phyloP scores from a whole-genome alignment of 139 green algal genomes.

The Nannochloris sp. region DNA sequence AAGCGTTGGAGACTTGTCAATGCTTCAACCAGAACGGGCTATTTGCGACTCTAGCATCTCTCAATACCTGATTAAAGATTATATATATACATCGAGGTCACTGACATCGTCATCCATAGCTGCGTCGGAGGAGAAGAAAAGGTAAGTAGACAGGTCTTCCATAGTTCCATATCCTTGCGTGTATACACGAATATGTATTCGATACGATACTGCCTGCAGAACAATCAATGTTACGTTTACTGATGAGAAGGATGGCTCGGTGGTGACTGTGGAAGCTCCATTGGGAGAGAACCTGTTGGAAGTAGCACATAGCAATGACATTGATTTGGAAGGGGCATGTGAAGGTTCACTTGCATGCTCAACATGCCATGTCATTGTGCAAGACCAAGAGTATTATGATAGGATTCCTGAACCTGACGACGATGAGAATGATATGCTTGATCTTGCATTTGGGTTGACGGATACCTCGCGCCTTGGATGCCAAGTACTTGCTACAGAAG shows the following conservation, averaged over 20 bases:
- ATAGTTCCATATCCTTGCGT: too few relatives aligned
- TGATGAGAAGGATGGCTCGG: slow-evolving; percentile 77
- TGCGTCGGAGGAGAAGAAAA: too few relatives aligned
- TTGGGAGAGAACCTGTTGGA: slow-evolving; percentile 85
- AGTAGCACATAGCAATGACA: slow-evolving; percentile 91
- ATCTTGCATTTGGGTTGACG: slow-evolving; percentile 95
- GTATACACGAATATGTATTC: too few relatives aligned
- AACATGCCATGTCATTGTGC: slow-evolving; percentile 90
- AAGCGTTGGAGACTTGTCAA: too few relatives aligned
- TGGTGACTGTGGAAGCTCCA: slow-evolving; percentile 60
- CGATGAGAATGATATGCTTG: slow-evolving; percentile 99
- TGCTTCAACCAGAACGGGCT: too few relatives aligned
- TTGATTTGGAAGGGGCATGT: slow-evolving; percentile 96
- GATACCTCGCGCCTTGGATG: slow-evolving; percentile 95
- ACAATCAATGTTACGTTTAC: slow-evolving; percentile 74
- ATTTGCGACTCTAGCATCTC: background rate
- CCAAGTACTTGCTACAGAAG: slow-evolving; percentile 79
- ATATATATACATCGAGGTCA: background rate
- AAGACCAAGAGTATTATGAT: slow-evolving; percentile 79
- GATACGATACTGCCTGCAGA: slow-evolving; percentile 27
- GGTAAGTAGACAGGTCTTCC: too few relatives aligned
- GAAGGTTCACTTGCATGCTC: slow-evolving; percentile 95
- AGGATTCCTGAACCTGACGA: slow-evolving; percentile 82
- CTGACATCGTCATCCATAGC: background rate
- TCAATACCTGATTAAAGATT: background rate